Evolutionary conservation across 257 asterid species (phyloP).

Genomic region (Petrea volubilis): DNA sequence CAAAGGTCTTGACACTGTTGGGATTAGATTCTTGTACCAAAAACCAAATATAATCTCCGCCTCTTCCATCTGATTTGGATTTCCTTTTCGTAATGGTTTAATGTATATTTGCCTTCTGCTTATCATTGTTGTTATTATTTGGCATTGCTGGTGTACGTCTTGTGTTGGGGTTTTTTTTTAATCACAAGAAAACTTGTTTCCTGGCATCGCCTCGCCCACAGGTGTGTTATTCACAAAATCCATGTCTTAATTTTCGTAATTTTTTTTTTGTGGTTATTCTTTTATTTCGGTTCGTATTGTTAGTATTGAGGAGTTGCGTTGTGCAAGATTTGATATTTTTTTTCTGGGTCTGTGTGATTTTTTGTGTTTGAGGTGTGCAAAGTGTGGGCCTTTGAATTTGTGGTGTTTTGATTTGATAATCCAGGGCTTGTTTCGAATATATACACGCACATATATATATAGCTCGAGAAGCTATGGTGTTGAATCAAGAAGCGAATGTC

Average conservation of each 20-base stretch:
- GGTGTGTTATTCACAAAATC: slow-evolving; percentile 11
- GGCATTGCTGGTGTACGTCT: slow-evolving; percentile 3
- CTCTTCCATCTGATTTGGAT: slow-evolving; percentile 21
- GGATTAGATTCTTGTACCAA: slow-evolving; percentile 14
- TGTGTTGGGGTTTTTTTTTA: not conserved
- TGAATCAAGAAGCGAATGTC: slow-evolving; percentile 36
- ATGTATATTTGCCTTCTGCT: not conserved
- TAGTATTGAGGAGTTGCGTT: slow-evolving; percentile 4
- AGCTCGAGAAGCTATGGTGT: slow-evolving; percentile 38
- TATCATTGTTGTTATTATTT: not conserved
- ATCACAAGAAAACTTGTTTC: not conserved
- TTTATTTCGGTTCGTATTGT: not conserved
- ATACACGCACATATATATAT: too few species aligned
- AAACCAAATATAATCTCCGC: slow-evolving; percentile 13
- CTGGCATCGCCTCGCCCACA: not conserved
- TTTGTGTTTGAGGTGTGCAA: not conserved
- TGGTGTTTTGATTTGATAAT: slow-evolving; percentile 9
- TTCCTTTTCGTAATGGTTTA: not conserved
- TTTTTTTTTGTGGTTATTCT: slow-evolving; percentile 5
- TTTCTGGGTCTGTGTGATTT: not conserved
- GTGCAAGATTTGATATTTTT: slow-evolving; percentile 5
- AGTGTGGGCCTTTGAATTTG: not conserved
- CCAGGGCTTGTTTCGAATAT: slow-evolving; percentile 1
- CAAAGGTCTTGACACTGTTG: slow-evolving; percentile 10
- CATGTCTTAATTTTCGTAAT: not conserved